Evolutionary conservation across 1,284 basidiomycete genomes (phyloP).

Genomic region (Salmacisia buchloeana): DNA sequence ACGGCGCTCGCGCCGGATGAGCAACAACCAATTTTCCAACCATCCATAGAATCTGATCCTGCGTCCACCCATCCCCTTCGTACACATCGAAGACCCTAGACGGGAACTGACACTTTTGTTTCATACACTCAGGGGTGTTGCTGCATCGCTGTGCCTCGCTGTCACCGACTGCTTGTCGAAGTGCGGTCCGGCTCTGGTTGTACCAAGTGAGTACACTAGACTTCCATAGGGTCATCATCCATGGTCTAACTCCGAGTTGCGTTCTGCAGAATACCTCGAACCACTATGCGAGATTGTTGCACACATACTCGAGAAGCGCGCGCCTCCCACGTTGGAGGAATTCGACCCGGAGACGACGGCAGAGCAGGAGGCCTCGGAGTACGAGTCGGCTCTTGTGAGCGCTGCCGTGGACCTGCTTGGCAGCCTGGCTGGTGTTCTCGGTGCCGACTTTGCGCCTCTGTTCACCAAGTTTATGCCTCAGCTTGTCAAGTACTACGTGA

Average conservation of each 20-base stretch:
- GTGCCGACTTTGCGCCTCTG: conserved; percentile 74
- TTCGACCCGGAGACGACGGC: conserved; percentile 75
- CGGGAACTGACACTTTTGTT: neutral
- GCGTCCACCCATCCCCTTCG: conserved; percentile 4
- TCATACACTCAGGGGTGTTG: conserved; percentile 22
- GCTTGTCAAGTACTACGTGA: conserved; percentile 80
- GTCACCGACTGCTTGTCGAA: conserved; percentile 37
- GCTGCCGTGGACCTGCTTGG: conserved; percentile 92
- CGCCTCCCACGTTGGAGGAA: conserved; percentile 63
- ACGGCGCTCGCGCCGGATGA: conserved; percentile 53
- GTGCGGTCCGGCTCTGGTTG: conserved; percentile 38
- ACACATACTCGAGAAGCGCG: conserved; percentile 66
- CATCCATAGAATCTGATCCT: conserved; percentile 27
- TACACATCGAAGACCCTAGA: neutral
- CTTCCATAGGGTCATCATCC: conserved; percentile 39
- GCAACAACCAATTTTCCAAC: conserved; percentile 30
- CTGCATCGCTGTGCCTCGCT: conserved; percentile 40
- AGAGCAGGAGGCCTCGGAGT: conserved; percentile 71
- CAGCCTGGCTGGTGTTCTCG: conserved; percentile 77
- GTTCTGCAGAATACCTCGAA: conserved; percentile 57
- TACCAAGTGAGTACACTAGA: conserved; percentile 19
- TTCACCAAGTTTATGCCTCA: conserved; percentile 82
- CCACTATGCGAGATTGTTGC: conserved; percentile 47
- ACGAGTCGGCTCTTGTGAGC: conserved; percentile 90
- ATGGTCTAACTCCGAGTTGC: conserved; percentile 46